A percentile compares a stretch with the other conserved stretches of the same genome.
Evolutionary conservation across 257 asterid species (phyloP).

Genomic region (Parsonsia alboflavescens): DNA sequence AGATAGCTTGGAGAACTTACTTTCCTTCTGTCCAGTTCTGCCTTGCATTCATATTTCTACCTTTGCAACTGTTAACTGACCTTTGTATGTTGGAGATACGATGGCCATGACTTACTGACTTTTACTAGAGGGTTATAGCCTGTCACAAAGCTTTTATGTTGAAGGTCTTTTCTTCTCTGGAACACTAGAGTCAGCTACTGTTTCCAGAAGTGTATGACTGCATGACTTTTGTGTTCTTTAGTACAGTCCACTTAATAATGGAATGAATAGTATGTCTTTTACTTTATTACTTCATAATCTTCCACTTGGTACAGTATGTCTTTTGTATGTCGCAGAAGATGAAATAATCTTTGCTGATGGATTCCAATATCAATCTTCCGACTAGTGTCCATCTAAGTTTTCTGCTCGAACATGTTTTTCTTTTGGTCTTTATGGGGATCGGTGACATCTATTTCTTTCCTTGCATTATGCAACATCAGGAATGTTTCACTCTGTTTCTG

Average conservation of each 20-base stretch:
- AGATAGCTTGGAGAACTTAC: neutral
- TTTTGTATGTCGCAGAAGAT: neutral
- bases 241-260: neutral
- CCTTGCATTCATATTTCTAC: neutral
- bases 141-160: neutral
- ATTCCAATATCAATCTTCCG: neutral
- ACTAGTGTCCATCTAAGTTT: neutral
- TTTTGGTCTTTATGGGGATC: neutral
- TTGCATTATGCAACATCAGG: too few species aligned
- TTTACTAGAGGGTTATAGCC: neutral
- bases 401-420: too few species aligned
- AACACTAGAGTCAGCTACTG: neutral
- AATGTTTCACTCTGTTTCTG: too few species aligned
- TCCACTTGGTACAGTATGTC: neutral
- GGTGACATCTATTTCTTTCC: neutral
- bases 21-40: neutral
- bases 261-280: too few species aligned
- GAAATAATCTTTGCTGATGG: neutral
- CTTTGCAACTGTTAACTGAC: neutral
- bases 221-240: neutral
- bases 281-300: too few species aligned
- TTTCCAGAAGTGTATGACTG: neutral
- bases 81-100: neutral
- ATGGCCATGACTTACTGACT: neutral
- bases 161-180: neutral